phyloP scores from a whole-genome alignment of 345 rosid genomes.

The Hibiscus trionum region DNA sequence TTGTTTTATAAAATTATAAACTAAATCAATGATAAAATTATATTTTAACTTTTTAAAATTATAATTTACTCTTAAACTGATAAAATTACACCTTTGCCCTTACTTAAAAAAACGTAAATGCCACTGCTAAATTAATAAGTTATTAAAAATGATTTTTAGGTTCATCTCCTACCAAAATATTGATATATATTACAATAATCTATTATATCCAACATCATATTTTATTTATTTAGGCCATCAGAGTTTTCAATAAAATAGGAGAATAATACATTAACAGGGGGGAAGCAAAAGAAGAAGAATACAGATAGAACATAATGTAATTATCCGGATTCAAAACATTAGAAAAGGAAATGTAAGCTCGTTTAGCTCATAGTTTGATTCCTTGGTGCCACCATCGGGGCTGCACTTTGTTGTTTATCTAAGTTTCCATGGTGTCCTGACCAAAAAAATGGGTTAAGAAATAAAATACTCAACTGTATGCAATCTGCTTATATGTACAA shows the following conservation, averaged over 20 bases:
- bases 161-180: too few relatives aligned
- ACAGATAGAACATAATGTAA: not conserved
- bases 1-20: too few relatives aligned
- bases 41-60: too few relatives aligned
- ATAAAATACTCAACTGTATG: not conserved
- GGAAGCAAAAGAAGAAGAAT: not conserved
- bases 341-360: not conserved
- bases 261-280: too few relatives aligned
- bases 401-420: constrained; percentile 9
- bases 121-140: too few relatives aligned
- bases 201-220: not conserved
- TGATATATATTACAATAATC: too few relatives aligned
- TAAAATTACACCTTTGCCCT: too few relatives aligned
- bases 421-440: constrained; percentile 23
- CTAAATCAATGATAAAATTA: too few relatives aligned
- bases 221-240: not conserved
- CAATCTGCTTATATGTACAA: not conserved
- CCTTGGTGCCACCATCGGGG: constrained; percentile 7
- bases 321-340: not conserved
- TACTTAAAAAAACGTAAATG: too few relatives aligned
- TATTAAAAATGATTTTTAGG: too few relatives aligned
- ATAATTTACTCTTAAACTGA: too few relatives aligned
- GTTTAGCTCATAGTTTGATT: constrained; percentile 11
- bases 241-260: not conserved
- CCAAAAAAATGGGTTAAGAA: not conserved